These are phyloP conservation scores for Leishmania amazonensis DNA, from an alignment of 208 protist genomes.

Conservation along the genomic window DNA sequence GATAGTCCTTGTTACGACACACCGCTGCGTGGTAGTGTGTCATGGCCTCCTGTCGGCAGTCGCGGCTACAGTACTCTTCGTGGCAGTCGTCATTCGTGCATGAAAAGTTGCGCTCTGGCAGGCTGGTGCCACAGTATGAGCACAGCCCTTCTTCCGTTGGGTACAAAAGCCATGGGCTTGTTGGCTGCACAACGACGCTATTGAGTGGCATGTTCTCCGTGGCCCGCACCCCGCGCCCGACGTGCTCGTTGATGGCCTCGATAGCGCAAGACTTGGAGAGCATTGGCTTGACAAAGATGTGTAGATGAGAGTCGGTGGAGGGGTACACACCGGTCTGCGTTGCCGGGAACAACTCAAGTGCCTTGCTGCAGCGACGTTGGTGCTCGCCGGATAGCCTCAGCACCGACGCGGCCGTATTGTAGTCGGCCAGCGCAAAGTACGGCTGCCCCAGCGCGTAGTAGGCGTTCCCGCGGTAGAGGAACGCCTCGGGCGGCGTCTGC, in stretches of 20 bases:
- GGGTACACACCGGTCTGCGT: slow-evolving; percentile 67
- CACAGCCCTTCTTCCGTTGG: slow-evolving; percentile 65
- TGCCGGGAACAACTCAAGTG: slow-evolving; percentile 56
- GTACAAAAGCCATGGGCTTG: slow-evolving; percentile 74
- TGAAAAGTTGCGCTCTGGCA: slow-evolving; percentile 71
- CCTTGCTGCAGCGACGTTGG: slow-evolving; percentile 51
- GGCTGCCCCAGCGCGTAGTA: slow-evolving; percentile 84
- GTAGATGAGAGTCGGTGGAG: slow-evolving; percentile 65
- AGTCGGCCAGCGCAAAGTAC: slow-evolving; percentile 88
- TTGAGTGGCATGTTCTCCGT: slow-evolving; percentile 31
- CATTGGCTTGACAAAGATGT: slow-evolving; percentile 80
- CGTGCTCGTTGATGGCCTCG: slow-evolving; percentile 27
- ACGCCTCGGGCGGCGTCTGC: slow-evolving; percentile 73
- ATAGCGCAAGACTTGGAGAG: slow-evolving; percentile 52
- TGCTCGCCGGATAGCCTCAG: slow-evolving; percentile 63
- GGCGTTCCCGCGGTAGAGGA: slow-evolving; percentile 86
- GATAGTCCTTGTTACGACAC: slow-evolving; percentile 71
- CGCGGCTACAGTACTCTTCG: slow-evolving; percentile 90
- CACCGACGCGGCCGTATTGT: slow-evolving; percentile 70
- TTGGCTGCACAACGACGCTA: slow-evolving; percentile 42
- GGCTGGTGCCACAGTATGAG: slow-evolving; percentile 49
- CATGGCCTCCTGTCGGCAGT: slow-evolving; percentile 68
- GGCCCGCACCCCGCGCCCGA: slow-evolving; percentile 67
- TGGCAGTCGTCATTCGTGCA: slow-evolving; percentile 76
- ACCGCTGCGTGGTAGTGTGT: slow-evolving; percentile 69